A percentile compares a stretch with the other conserved stretches of the same genome.
Conservation (phyloP, 2,329 filamentous ascomycete species). For the Cladophialophora chaetospira region DNA sequence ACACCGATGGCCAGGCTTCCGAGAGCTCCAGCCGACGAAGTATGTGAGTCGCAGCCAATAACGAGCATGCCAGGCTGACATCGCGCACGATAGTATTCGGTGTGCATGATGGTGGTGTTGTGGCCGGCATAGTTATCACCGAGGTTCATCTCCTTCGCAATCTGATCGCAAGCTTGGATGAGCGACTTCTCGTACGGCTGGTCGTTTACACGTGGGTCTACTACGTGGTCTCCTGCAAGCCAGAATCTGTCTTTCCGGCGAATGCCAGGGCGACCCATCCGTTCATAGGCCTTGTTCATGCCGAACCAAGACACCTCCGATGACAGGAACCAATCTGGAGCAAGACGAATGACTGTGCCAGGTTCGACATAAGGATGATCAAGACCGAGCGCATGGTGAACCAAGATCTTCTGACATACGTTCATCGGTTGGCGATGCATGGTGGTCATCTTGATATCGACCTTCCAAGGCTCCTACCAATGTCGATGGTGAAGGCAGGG, state of each 20-base stretch:
- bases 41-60: conserved; percentile 52
- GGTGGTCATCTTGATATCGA: not conserved
- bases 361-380: conserved; percentile 9
- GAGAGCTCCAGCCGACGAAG: conserved; percentile 48
- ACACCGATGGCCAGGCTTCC: conserved; percentile 48
- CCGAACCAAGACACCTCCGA: conserved; percentile 19
- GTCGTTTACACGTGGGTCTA: conserved; percentile 48
- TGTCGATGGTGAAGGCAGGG: not conserved
- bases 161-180: conserved; percentile 42
- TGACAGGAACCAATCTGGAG: conserved; percentile 18
- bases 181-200: conserved; percentile 40
- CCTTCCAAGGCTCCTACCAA: not conserved
- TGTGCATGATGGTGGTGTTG: conserved; percentile 48
- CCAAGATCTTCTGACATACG: conserved; percentile 15
- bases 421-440: conserved; percentile 8
- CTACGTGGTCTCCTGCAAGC: conserved; percentile 53
- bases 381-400: conserved; percentile 13
- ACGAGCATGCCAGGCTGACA: conserved; percentile 49
- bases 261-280: conserved; percentile 36
- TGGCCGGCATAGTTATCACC: conserved; percentile 12
- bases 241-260: conserved; percentile 55
- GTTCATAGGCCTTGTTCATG: conserved; percentile 19
- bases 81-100: conserved; percentile 49
- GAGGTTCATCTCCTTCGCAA: conserved; percentile 42
- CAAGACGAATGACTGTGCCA: conserved; percentile 8